A percentile compares a stretch with the other conserved stretches of the same genome.
These are phyloP conservation scores for Suillus weaverae DNA, from an alignment of 768 basidiomycete species.

Conservation along the genomic window DNA sequence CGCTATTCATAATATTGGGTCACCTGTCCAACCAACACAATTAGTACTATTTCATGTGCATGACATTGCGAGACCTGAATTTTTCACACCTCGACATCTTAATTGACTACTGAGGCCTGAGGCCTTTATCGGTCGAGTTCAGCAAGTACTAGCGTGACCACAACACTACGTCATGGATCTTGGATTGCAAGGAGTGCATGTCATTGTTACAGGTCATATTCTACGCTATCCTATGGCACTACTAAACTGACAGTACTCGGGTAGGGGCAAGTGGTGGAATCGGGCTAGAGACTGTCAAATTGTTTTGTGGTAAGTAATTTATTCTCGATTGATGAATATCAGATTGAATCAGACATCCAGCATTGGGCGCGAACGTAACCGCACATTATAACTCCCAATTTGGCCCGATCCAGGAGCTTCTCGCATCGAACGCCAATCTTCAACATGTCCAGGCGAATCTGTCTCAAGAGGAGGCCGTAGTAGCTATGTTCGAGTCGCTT, in stretches of 20 bases:
- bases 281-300: constrained; percentile 57
- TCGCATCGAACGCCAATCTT: constrained; percentile 31
- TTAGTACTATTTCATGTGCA: no score
- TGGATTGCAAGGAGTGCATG: constrained; percentile 58
- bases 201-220: constrained; percentile 60
- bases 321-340: background rate
- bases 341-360: constrained; percentile 33
- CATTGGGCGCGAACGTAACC: constrained; percentile 68
- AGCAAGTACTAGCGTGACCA: background rate
- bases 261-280: constrained; percentile 77
- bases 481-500: constrained; percentile 45
- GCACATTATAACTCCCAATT: constrained; percentile 67
- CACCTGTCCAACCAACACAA: no score
- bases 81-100: background rate
- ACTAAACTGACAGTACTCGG: background rate
- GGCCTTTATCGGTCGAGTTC: background rate
- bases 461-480: constrained; percentile 52
- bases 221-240: background rate
- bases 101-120: background rate
- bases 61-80: background rate
- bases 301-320: constrained; percentile 52
- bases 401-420: constrained; percentile 41
- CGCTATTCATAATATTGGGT: no score
- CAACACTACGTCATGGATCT: constrained; percentile 47
- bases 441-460: constrained; percentile 57